These are phyloP conservation scores for Cucumis cinereus DNA, from an alignment of 306 rosid genomes.

Conservation along the genomic window DNA sequence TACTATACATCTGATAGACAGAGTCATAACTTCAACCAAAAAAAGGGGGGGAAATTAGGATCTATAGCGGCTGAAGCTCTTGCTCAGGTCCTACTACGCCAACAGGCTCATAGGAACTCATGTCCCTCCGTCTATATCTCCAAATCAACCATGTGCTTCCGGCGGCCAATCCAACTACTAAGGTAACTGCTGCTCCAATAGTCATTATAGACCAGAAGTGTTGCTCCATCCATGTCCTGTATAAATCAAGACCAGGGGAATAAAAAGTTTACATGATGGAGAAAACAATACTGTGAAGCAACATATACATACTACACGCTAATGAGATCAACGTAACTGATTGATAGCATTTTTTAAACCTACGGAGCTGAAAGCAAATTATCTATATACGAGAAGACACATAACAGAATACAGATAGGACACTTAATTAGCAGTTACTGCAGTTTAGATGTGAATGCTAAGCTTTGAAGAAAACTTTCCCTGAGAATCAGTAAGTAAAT, in stretches of 20 bases:
- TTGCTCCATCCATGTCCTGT: slow-evolving; percentile 29
- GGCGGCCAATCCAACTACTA: slow-evolving; percentile 16
- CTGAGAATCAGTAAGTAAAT: neutral
- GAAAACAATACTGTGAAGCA: neutral
- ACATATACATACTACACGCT: neutral
- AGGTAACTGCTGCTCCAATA: slow-evolving; percentile 19
- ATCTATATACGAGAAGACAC: neutral
- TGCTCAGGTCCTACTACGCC: slow-evolving; percentile 21
- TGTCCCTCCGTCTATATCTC: slow-evolving; percentile 18
- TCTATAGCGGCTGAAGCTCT: slow-evolving; percentile 37
- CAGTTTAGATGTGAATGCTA: neutral
- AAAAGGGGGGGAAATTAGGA: neutral
- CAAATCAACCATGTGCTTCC: slow-evolving; percentile 22
- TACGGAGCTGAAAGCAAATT: neutral
- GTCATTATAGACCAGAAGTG: slow-evolving; percentile 16
- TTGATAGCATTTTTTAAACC: neutral
- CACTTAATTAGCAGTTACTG: neutral
- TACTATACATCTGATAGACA: slow-evolving; percentile 7
- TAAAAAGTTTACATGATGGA: neutral
- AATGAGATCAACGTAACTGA: neutral
- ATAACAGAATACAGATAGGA: neutral
- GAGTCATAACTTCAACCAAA: neutral
- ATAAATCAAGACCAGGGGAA: neutral
- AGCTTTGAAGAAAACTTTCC: neutral
- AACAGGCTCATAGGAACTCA: slow-evolving; percentile 21